Percentiles rank a stretch among this genome's conserved stretches.
Evolutionary conservation across 225 moss, liverwort and hornwort species (phyloP).

Genomic region (Takakia lepidozioides): DNA sequence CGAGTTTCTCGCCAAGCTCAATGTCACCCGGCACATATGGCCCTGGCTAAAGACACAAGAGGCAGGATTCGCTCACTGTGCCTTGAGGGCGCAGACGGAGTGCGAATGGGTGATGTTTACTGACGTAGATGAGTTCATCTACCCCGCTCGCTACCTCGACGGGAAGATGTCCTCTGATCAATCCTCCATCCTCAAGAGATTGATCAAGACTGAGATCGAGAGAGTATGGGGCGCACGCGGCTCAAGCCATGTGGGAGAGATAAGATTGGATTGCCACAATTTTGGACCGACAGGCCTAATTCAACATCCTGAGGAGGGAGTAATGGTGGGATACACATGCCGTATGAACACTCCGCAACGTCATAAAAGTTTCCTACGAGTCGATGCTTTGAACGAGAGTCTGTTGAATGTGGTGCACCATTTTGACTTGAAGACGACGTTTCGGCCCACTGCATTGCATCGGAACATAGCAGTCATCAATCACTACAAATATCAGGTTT

Average conservation of each 20-base stretch:
- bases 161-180: background rate
- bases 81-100: conserved; percentile 15
- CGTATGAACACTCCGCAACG: conserved; percentile 16
- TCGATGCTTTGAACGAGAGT: conserved; percentile 30
- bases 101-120: conserved; percentile 31
- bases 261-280: conserved; percentile 31
- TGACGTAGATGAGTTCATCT: conserved; percentile 34
- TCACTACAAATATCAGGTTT: conserved; percentile 50
- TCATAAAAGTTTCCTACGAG: conserved; percentile 24
- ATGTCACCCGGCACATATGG: conserved; percentile 24
- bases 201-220: conserved; percentile 1
- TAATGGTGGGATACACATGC: conserved; percentile 28
- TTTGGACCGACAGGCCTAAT: conserved; percentile 27
- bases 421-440: conserved; percentile 25
- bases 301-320: conserved; percentile 19
- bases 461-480: conserved; percentile 40
- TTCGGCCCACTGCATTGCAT: conserved; percentile 20
- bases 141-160: conserved; percentile 12
- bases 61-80: conserved; percentile 39
- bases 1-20: conserved; percentile 6
- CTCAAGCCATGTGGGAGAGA: conserved; percentile 9
- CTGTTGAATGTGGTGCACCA: conserved; percentile 56
- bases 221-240: background rate
- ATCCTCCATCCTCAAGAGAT: conserved; percentile 1
- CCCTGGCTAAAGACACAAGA: conserved; percentile 43